Percentiles rank a stretch among this genome's conserved stretches.
phyloP scores from a whole-genome alignment of 768 basidiomycete species.

The Leccinum subgranulosum region DNA sequence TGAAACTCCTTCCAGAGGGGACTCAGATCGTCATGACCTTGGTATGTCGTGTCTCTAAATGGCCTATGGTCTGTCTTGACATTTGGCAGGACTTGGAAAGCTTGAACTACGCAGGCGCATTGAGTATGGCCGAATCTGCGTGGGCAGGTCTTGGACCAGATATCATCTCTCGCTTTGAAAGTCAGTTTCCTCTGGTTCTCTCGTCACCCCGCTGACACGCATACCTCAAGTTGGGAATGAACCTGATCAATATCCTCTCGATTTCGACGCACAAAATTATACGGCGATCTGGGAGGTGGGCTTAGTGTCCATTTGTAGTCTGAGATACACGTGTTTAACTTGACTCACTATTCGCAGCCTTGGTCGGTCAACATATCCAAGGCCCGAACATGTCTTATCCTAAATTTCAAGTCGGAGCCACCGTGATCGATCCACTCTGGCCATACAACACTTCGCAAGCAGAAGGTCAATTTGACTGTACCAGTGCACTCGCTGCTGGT shows the following conservation, averaged over 20 bases:
- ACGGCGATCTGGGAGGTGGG: slow-evolving; percentile 43
- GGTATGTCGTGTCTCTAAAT: slow-evolving; percentile 24
- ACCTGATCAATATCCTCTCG: slow-evolving; percentile 45
- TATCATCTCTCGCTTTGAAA: slow-evolving; percentile 45
- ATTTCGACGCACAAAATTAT: slow-evolving; percentile 37
- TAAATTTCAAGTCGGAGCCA: slow-evolving; percentile 46
- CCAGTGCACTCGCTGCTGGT: slow-evolving; percentile 47
- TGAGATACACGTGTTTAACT: not conserved
- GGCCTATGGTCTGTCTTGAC: not conserved
- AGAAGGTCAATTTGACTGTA: slow-evolving; percentile 40
- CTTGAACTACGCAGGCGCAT: slow-evolving; percentile 41
- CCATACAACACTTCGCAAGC: slow-evolving; percentile 43
- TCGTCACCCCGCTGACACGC: not conserved
- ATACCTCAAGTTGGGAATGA: slow-evolving; percentile 46
- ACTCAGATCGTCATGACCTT: slow-evolving; percentile 47
- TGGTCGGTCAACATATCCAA: slow-evolving; percentile 49
- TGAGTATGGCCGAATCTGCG: slow-evolving; percentile 43
- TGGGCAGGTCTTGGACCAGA: slow-evolving; percentile 33
- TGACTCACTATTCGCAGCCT: slow-evolving; percentile 26
- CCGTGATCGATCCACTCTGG: slow-evolving; percentile 50
- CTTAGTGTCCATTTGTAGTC: not conserved
- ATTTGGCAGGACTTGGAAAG: slow-evolving; percentile 41
- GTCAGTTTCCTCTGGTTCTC: slow-evolving; percentile 19
- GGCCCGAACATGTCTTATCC: slow-evolving; percentile 35
- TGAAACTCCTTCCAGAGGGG: slow-evolving; percentile 40